Conservation (phyloP, 1,139 yeast genomes). For the Scheffersomyces quercinus region DNA sequence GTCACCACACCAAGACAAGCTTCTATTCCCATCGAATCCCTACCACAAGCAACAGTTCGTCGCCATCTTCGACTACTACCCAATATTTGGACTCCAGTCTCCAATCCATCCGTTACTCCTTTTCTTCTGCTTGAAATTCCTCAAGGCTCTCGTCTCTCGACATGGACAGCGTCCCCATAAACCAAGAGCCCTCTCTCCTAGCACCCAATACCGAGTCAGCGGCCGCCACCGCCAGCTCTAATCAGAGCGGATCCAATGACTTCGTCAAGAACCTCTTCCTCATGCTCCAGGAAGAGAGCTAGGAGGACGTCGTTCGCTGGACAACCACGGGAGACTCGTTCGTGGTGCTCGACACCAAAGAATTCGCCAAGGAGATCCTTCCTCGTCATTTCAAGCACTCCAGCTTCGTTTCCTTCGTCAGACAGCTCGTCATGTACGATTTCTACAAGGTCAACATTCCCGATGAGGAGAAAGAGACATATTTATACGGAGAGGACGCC, state of each 20-base stretch:
- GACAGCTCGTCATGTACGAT: slow-evolving; percentile 81
- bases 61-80: too few species aligned
- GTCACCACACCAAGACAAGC: too few species aligned
- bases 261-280: slow-evolving; percentile 75
- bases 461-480: slow-evolving; percentile 52
- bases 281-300: slow-evolving; percentile 81
- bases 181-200: not conserved
- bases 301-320: slow-evolving; percentile 80
- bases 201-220: not conserved
- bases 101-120: too few species aligned
- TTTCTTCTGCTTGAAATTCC: too few species aligned
- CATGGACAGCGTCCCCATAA: not conserved
- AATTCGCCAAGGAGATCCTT: slow-evolving; percentile 28
- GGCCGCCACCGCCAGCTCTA: slow-evolving; percentile 9
- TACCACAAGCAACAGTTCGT: too few species aligned
- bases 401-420: slow-evolving; percentile 90
- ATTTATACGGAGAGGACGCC: slow-evolving; percentile 73
- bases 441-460: slow-evolving; percentile 47
- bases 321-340: slow-evolving; percentile 79
- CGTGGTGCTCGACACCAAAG: slow-evolving; percentile 85
- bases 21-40: too few species aligned
- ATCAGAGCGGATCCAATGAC: slow-evolving; percentile 56
- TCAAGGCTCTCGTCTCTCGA: too few species aligned
- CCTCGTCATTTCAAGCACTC: slow-evolving; percentile 84
- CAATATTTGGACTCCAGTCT: too few species aligned